Evolutionary conservation across 2,329 filamentous ascomycete species (phyloP).

Genomic region (Penicillium sp.): DNA sequence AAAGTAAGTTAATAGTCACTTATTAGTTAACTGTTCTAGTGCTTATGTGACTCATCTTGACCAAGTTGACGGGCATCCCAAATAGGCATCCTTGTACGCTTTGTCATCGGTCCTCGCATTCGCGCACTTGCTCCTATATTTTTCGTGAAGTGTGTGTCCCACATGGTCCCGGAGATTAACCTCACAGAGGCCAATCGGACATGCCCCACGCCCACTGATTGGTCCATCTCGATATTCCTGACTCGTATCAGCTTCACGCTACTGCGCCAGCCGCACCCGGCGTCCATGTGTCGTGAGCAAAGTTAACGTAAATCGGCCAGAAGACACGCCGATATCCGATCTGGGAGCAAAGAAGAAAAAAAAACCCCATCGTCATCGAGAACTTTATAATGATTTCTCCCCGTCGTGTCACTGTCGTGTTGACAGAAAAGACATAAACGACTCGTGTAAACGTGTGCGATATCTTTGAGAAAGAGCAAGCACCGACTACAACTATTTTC

Average conservation of each 20-base stretch:
- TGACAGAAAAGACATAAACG: neutral
- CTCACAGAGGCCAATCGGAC: neutral
- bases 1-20: no score
- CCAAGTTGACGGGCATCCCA: neutral
- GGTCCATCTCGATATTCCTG: neutral
- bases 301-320: neutral
- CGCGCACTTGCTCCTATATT: neutral
- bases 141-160: neutral
- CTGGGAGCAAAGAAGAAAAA: neutral
- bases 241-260: conserved; percentile 6
- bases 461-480: neutral
- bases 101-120: no score
- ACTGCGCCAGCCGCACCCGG: neutral
- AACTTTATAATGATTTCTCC: neutral
- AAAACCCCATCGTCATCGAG: neutral
- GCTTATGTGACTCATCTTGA: conserved; percentile 1
- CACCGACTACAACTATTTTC: neutral
- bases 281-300: neutral
- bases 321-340: conserved; percentile 6
- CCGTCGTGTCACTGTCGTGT: neutral
- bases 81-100: neutral
- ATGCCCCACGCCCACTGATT: neutral
- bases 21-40: neutral
- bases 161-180: neutral
- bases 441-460: neutral